These are phyloP conservation scores for Scenedesmus sp. DNA, from an alignment of 163 green algal species.

Conservation along the genomic window DNA sequence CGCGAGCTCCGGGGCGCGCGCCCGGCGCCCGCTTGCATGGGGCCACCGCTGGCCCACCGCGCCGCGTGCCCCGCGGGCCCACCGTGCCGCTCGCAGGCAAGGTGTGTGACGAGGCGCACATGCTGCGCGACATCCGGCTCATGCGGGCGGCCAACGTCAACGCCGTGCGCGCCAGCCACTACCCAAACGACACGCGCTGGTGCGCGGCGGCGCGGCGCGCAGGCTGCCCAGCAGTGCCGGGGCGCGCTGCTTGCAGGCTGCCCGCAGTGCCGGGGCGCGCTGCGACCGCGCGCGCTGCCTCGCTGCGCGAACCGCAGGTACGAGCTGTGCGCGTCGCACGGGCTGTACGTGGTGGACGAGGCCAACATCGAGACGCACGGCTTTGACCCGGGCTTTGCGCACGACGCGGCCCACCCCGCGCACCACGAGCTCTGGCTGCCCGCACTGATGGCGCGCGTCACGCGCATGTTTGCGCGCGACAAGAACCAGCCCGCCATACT, in stretches of 20 bases:
- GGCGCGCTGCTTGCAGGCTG: neutral
- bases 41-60: neutral
- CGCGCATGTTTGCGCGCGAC: conserved; percentile 69
- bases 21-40: too few relatives aligned
- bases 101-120: conserved; percentile 75
- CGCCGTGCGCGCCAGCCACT: conserved; percentile 93
- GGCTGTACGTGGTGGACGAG: conserved; percentile 96
- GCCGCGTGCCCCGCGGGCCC: neutral
- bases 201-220: conserved; percentile 57
- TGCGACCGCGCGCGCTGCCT: neutral
- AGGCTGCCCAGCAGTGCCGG: neutral
- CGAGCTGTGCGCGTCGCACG: conserved; percentile 88
- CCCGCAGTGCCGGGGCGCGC: too few relatives aligned
- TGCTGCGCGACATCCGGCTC: conserved; percentile 88
- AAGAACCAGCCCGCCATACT: conserved; percentile 89
- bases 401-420: conserved; percentile 30
- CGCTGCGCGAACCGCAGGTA: conserved; percentile 73
- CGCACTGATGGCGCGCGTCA: conserved; percentile 60
- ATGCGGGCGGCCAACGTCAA: conserved; percentile 98
- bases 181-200: conserved; percentile 92
- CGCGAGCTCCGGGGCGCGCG: too few relatives aligned
- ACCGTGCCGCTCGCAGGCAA: conserved; percentile 60
- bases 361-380: conserved; percentile 98
- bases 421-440: conserved; percentile 52
- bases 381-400: conserved; percentile 80